phyloP scores from a whole-genome alignment of 495 filamentous ascomycete species.

The Podospora conica region DNA sequence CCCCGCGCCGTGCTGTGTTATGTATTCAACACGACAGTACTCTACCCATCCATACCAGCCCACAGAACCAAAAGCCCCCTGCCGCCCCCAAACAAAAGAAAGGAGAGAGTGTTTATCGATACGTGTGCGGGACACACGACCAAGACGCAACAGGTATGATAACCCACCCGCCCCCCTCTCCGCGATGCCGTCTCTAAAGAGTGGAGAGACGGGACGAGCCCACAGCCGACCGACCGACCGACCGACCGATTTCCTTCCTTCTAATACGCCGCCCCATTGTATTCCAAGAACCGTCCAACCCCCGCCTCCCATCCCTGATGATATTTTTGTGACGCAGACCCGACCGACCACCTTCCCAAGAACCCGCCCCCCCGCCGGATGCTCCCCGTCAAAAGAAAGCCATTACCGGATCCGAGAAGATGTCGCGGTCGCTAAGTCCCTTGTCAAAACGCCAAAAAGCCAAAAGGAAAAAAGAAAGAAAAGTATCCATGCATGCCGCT shows the following conservation, averaged over 20 bases:
- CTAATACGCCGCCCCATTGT: background rate
- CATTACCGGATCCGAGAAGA: slow-evolving; percentile 15
- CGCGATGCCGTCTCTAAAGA: background rate
- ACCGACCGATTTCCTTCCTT: background rate
- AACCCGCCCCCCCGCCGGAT: background rate
- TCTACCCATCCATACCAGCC: background rate
- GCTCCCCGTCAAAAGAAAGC: background rate
- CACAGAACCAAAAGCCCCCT: background rate
- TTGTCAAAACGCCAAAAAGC: background rate
- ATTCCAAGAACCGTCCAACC: background rate
- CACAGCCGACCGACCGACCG: background rate
- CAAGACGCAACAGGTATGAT: background rate
- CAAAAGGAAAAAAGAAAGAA: background rate
- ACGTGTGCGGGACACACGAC: background rate
- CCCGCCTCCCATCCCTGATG: background rate
- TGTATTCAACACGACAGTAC: background rate
- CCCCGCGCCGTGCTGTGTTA: background rate
- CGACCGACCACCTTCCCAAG: too few species aligned
- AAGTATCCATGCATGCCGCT: background rate
- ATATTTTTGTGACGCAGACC: background rate
- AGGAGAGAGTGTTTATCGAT: background rate
- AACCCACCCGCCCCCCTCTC: background rate
- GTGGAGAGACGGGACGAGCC: background rate
- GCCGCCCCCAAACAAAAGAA: background rate
- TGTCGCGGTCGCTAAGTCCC: slow-evolving; percentile 17